phyloP scores from a whole-genome alignment of 1,139 yeast species.

The Taphrina flavorubra region DNA sequence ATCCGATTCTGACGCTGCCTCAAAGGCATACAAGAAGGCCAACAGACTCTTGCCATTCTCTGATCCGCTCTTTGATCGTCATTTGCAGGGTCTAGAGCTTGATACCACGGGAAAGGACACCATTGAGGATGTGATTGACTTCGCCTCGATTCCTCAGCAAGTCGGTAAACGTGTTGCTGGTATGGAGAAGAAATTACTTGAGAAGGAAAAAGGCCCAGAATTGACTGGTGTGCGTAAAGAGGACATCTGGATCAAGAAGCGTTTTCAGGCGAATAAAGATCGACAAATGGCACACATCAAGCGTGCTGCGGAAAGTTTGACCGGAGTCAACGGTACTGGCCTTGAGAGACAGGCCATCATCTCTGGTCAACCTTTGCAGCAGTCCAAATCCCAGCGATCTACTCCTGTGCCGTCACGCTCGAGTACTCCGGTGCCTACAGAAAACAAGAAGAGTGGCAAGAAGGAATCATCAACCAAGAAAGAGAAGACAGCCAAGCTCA shows the following conservation, averaged over 20 bases:
- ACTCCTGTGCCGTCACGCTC: conserved; percentile 38
- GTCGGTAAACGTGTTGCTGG: conserved; percentile 37
- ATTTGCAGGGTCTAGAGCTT: conserved; percentile 13
- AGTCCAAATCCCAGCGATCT: conserved; percentile 1
- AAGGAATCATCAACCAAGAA: conserved; percentile 35
- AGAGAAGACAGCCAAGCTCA: conserved; percentile 39
- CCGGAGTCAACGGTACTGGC: conserved; percentile 36
- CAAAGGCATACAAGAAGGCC: conserved; percentile 15
- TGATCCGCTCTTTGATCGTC: conserved; percentile 29
- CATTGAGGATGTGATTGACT: conserved; percentile 20
- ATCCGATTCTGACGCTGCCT: neutral
- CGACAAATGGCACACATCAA: conserved; percentile 39
- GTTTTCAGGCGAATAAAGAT: conserved; percentile 36
- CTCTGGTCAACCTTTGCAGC: conserved; percentile 18
- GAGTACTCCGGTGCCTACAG: conserved; percentile 29
- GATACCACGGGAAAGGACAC: conserved; percentile 29
- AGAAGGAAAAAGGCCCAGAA: conserved; percentile 38
- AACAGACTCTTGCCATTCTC: conserved; percentile 25
- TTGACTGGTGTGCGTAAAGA: conserved; percentile 30
- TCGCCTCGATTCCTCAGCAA: conserved; percentile 33
- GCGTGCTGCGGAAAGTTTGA: conserved; percentile 30
- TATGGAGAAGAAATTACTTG: conserved; percentile 39
- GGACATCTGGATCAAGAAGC: conserved; percentile 38
- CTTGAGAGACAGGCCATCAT: conserved; percentile 38
- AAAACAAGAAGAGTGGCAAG: conserved; percentile 23